Evolutionary conservation across 805 yeast genomes (phyloP).

Genomic region (Phaffomyces thermotolerans): DNA sequence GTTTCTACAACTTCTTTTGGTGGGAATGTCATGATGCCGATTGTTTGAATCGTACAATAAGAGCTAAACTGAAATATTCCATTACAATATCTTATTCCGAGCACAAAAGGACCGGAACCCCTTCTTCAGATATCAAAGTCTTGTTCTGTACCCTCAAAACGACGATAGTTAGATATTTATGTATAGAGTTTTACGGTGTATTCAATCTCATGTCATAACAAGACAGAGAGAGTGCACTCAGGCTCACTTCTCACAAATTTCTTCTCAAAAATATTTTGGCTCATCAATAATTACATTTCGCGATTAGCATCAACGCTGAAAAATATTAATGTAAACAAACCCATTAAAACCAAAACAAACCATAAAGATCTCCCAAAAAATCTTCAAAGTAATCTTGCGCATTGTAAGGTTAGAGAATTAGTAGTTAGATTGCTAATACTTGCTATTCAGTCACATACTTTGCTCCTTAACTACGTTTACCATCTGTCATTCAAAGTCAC

Average conservation of each 20-base stretch:
- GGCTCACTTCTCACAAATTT: too few relatives aligned
- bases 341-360: neutral
- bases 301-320: neutral
- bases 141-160: too few relatives aligned
- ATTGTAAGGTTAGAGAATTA: neutral
- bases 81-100: too few relatives aligned
- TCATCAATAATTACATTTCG: neutral
- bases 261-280: too few relatives aligned
- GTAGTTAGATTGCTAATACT: too few relatives aligned
- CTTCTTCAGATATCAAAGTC: too few relatives aligned
- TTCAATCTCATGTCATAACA: too few relatives aligned
- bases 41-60: neutral
- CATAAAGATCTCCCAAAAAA: neutral
- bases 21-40: slow-evolving; percentile 38
- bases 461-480: neutral
- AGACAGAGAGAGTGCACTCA: neutral
- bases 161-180: too few relatives aligned
- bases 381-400: neutral
- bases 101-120: too few relatives aligned
- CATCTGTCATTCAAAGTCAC: neutral
- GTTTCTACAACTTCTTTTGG: slow-evolving; percentile 45
- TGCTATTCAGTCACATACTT: too few relatives aligned
- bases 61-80: too few relatives aligned
- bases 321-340: neutral
- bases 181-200: too few relatives aligned